Conservation (phyloP, 371 early-diverging fungal species). For the Mucor piriformis region DNA sequence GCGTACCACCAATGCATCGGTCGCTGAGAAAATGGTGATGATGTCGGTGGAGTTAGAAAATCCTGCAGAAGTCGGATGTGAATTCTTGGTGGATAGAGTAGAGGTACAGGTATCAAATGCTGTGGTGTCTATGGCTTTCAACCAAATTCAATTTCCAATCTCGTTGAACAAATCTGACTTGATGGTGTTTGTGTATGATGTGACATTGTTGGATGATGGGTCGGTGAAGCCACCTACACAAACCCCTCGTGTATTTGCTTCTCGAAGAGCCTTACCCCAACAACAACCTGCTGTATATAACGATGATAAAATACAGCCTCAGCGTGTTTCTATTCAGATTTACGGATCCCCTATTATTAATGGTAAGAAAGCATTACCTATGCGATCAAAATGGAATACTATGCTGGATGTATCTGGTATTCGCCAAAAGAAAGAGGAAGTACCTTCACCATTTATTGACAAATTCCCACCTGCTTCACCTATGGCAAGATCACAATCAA, state of each 20-base stretch:
- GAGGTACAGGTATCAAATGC: constrained; percentile 67
- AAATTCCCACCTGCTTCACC: constrained; percentile 14
- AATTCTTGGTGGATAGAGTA: constrained; percentile 55
- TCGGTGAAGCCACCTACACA: constrained; percentile 40
- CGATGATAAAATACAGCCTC: constrained; percentile 39
- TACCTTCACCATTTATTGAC: constrained; percentile 17
- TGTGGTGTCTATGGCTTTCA: constrained; percentile 50
- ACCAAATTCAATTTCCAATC: constrained; percentile 46
- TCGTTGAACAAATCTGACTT: constrained; percentile 56
- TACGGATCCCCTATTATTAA: constrained; percentile 59
- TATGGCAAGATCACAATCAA: constrained; percentile 18
- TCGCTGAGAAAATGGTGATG: constrained; percentile 67
- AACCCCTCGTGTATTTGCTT: constrained; percentile 42
- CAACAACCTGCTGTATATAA: constrained; percentile 18
- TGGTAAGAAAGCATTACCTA: constrained; percentile 51
- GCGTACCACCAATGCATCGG: constrained; percentile 67
- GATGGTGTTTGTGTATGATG: constrained; percentile 64
- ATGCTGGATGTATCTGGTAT: constrained; percentile 63
- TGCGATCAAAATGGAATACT: constrained; percentile 73
- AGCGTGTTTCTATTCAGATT: constrained; percentile 65
- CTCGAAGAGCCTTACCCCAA: constrained; percentile 28
- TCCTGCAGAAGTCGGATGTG: constrained; percentile 57
- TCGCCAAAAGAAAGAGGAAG: constrained; percentile 52
- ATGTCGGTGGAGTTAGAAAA: constrained; percentile 75
- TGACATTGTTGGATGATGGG: constrained; percentile 64